A percentile compares a stretch with the other conserved stretches of the same genome.
Conservation (phyloP, 2,329 filamentous ascomycete genomes). For the Xylaria sp. region DNA sequence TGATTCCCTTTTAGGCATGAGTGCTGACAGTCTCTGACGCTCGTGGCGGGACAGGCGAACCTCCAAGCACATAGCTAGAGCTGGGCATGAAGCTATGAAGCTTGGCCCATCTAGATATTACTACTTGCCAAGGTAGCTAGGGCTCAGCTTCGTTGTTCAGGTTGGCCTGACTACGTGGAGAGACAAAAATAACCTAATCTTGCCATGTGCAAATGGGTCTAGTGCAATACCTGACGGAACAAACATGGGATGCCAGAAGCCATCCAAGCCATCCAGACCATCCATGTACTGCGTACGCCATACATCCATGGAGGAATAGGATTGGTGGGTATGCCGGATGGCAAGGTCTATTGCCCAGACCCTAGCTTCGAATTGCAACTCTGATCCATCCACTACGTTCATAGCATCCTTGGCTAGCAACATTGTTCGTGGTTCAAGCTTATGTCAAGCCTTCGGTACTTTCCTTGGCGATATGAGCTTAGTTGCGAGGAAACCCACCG, state of each 20-base stretch:
- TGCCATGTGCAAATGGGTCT: conserved; percentile 1
- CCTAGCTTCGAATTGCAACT: conserved; percentile 28
- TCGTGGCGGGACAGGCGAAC: conserved; percentile 20
- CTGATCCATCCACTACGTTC: conserved; percentile 10
- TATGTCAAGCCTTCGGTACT: conserved; percentile 24
- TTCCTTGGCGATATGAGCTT: conserved; percentile 32
- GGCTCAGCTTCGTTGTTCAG: conserved; percentile 12
- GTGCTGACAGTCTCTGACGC: conserved; percentile 29
- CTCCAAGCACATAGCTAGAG: conserved; percentile 24
- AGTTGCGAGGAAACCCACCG: conserved; percentile 23
- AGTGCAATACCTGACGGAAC: background rate
- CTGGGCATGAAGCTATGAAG: conserved; percentile 33
- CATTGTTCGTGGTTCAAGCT: conserved; percentile 29
- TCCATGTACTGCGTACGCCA: conserved; percentile 17
- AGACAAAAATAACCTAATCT: conserved; percentile 35
- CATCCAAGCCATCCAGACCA: background rate
- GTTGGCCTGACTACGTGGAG: background rate
- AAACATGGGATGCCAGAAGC: conserved; percentile 12
- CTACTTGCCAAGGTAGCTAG: conserved; percentile 33
- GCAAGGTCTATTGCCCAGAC: conserved; percentile 31
- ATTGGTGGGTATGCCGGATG: conserved; percentile 35
- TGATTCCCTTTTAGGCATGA: conserved; percentile 17
- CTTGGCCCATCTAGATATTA: conserved; percentile 37
- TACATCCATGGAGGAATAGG: conserved; percentile 4
- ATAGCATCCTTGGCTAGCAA: conserved; percentile 10